These are phyloP conservation scores for Colletotrichum eremochloae DNA, from an alignment of 2,329 filamentous ascomycete species.

Conservation along the genomic window DNA sequence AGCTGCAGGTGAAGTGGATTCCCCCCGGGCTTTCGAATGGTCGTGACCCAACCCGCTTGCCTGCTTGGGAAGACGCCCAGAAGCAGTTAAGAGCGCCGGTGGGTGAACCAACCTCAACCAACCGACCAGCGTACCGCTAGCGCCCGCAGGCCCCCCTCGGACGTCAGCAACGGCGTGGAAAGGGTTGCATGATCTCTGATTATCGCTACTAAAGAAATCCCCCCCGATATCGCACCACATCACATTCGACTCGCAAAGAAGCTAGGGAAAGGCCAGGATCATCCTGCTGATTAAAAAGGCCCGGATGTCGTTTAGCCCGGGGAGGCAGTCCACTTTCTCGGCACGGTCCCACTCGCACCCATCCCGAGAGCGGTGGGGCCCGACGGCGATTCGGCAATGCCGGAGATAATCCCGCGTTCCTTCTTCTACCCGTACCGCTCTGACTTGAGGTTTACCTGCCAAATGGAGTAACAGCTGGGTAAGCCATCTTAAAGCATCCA, in stretches of 20 bases:
- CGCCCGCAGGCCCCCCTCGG: conserved; percentile 1
- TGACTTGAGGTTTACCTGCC: background rate
- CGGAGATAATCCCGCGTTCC: conserved; percentile 15
- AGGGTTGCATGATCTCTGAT: conserved; percentile 9
- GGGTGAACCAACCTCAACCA: conserved; percentile 3
- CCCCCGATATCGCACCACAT: conserved; percentile 32
- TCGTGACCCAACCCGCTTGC: conserved; percentile 26
- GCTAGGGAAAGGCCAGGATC: conserved; percentile 3
- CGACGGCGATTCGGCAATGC: conserved; percentile 24
- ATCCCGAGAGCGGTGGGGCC: conserved; percentile 17
- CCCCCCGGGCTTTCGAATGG: background rate
- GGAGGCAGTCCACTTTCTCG: conserved; percentile 35
- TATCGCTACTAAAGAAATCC: background rate
- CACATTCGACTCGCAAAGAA: background rate
- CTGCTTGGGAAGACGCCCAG: conserved; percentile 16
- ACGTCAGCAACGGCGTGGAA: conserved; percentile 14
- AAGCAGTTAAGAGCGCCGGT: background rate
- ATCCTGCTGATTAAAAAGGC: background rate
- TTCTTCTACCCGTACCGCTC: background rate
- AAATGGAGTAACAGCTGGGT: background rate
- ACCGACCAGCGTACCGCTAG: conserved; percentile 3
- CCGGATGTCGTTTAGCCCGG: conserved; percentile 24
- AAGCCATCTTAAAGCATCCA: background rate
- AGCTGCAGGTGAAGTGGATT: conserved; percentile 29
- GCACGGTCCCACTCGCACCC: conserved; percentile 10